phyloP scores from a whole-genome alignment of 164 flowering plant species.

The Aristolochia fimbriata region DNA sequence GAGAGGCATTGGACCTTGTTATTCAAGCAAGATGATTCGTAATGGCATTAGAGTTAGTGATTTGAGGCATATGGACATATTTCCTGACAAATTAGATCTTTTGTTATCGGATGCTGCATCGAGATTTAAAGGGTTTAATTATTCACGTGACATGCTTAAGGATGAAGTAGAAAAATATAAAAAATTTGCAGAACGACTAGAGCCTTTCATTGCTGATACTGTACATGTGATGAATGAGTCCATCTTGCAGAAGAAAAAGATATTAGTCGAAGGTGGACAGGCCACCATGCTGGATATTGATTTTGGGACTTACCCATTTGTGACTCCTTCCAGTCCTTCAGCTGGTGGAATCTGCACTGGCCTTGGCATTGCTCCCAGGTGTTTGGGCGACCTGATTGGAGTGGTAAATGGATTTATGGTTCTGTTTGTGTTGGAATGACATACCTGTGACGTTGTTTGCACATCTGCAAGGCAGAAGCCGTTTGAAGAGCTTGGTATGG shows the following conservation, averaged over 20 bases:
- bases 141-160: slow-evolving; percentile 55
- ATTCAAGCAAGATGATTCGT: slow-evolving; percentile 77
- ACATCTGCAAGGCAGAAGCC: too few species aligned
- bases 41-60: slow-evolving; percentile 92
- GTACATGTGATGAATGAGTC: slow-evolving; percentile 77
- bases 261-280: slow-evolving; percentile 98
- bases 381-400: slow-evolving; percentile 80
- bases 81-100: slow-evolving; percentile 81
- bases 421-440: neutral
- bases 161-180: slow-evolving; percentile 82
- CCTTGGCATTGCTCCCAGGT: slow-evolving; percentile 90
- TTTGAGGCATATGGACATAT: slow-evolving; percentile 91
- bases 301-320: slow-evolving; percentile 95
- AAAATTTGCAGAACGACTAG: slow-evolving; percentile 78
- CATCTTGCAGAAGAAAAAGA: slow-evolving; percentile 57
- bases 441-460: too few species aligned
- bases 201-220: slow-evolving; percentile 83
- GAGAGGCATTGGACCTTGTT: slow-evolving; percentile 93
- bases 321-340: slow-evolving; percentile 94
- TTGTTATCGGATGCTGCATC: slow-evolving; percentile 76
- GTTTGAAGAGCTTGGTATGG: too few species aligned
- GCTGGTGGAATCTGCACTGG: slow-evolving; percentile 99
- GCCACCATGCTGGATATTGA: slow-evolving; percentile 98
- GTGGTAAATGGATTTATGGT: slow-evolving; percentile 44
- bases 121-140: slow-evolving; percentile 59